Base-by-base conservation (phyloP, 2,329 filamentous ascomycete species). In the Penicillium occitanis region DNA sequence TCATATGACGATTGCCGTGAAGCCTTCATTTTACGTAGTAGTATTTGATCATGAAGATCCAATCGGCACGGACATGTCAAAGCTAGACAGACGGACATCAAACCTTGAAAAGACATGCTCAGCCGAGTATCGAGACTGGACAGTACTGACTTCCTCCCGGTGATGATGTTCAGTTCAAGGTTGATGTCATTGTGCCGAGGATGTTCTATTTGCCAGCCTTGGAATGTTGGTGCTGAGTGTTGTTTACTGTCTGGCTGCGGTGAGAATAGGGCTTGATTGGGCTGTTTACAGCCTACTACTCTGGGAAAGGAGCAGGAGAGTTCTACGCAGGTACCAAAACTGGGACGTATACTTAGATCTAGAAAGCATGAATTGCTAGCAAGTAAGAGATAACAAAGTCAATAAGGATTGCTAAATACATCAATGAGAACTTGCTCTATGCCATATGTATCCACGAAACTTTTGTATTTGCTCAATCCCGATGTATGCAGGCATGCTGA, bases 401-500 rank as follows among this genome's bases (percentile, higher is more conserved):
- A 37, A 37, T 35, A 53, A 19, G 33, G n/a, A 55, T 55, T 22
- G 57, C 57, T 46, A 60, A 60, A 60, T 46, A 60, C 57, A 60
- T 60, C 37, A 60, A 30, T 13, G n/a, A 35, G 33, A 58, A 44
- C 14, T 46, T 25, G 57, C 57, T 60, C 37, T 44, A 60, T 60
- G 40, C 22, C 57, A 57, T 37, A 22, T 57, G 22, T 60, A 44
- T 60, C 13, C 17, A 28, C 14, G 22, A 33, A 46, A 60, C 57
- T 60, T 60, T 59, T 60, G 19, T 30, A 22, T 28, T 30, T 11
- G 35, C 37, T 22, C 22, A 8, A 37, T 13, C 35, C 30, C 35
- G 30, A 55, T 22, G 37, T 30, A 33, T n/a, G 8, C 33, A 35
- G 51, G 33, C 51, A 35, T 35, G 33, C 37, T 35, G 51, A 44